A percentile compares a stretch with the other conserved stretches of the same genome.
phyloP scores from a whole-genome alignment of 2,329 filamentous ascomycete genomes.

The Diplodia sapinea region DNA sequence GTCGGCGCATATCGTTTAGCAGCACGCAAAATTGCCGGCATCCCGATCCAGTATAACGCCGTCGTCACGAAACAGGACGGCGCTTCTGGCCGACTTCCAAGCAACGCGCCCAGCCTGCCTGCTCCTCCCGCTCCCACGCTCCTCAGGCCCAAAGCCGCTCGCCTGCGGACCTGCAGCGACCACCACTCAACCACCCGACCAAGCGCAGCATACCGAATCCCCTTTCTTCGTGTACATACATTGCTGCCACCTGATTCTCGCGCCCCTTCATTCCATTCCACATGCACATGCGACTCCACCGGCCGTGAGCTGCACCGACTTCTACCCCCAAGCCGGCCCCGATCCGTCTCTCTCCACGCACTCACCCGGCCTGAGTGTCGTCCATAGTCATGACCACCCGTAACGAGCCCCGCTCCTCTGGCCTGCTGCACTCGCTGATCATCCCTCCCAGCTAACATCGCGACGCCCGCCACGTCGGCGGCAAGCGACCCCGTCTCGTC shows the following conservation, averaged over 20 bases:
- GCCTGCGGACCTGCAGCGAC: constrained; percentile 7
- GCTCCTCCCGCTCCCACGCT: constrained; percentile 2
- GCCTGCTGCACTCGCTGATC: constrained; percentile 9
- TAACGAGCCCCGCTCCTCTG: constrained; percentile 1
- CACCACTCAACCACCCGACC: not conserved
- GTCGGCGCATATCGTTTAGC: constrained; percentile 20
- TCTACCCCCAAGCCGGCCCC: constrained; percentile 2
- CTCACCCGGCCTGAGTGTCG: constrained; percentile 13
- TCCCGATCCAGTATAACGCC: constrained; percentile 29
- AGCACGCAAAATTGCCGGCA: constrained; percentile 26
- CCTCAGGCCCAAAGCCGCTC: constrained; percentile 12
- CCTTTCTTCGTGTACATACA: constrained; percentile 27
- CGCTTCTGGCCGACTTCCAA: constrained; percentile 15
- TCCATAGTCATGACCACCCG: constrained; percentile 23
- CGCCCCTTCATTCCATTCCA: constrained; percentile 22
- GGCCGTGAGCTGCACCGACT: constrained; percentile 21
- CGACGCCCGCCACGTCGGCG: not conserved
- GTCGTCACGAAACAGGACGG: constrained; percentile 29
- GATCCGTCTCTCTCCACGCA: constrained; percentile 7
- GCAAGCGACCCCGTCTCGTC: constrained; percentile 8
- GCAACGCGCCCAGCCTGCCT: not conserved
- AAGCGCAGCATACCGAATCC: not conserved
- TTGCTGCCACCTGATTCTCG: constrained; percentile 19
- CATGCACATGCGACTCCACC: constrained; percentile 11
- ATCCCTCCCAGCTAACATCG: constrained; percentile 3